Conservation (phyloP, 2,329 filamentous ascomycete species). For the Paecilomyces dactylethromorphus region DNA sequence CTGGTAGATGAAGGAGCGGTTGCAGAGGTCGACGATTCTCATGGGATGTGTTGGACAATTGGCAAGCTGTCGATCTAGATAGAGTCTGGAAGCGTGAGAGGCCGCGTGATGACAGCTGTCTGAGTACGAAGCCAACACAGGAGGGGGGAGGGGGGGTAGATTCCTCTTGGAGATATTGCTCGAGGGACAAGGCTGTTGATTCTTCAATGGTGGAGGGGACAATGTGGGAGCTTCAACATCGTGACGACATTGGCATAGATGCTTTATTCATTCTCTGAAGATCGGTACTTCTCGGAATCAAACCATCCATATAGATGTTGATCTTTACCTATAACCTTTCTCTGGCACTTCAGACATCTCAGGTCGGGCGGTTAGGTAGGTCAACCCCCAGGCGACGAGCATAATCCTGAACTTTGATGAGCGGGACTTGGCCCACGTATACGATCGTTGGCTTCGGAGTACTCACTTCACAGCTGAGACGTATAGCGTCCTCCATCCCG, state of each 20-base stretch:
- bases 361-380: constrained; percentile 7
- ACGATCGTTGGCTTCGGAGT: background rate
- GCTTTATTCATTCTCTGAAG: background rate
- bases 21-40: background rate
- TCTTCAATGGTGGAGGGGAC: background rate
- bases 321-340: background rate
- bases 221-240: background rate
- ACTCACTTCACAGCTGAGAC: constrained; percentile 42
- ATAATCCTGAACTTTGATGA: constrained; percentile 20
- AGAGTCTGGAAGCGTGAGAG: background rate
- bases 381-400: constrained; percentile 22
- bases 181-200: background rate
- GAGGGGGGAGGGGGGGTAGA: background rate
- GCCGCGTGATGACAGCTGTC: background rate
- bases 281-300: background rate
- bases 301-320: background rate
- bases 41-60: background rate
- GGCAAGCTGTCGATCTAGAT: background rate
- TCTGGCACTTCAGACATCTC: background rate
- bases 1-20: background rate
- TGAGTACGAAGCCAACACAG: background rate
- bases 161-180: background rate
- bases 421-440: background rate
- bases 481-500: constrained; percentile 46
- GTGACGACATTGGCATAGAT: background rate